A percentile compares a stretch with the other conserved stretches of the same genome.
Evolutionary conservation across 164 flowering plant genomes (phyloP).

Genomic region (Vitis amurensis): DNA sequence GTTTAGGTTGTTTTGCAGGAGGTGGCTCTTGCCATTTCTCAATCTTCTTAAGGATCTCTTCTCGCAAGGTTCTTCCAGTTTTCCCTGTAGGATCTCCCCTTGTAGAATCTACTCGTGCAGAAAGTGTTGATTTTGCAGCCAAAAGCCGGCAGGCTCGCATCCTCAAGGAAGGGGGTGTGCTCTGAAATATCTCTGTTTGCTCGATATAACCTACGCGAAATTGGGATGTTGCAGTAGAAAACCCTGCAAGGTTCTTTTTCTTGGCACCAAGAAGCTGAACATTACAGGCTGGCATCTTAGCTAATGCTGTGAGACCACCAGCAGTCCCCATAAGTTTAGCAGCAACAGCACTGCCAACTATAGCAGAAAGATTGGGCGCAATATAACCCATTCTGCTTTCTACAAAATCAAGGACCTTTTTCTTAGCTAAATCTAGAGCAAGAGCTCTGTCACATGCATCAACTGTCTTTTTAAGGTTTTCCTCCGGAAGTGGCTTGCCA

Average conservation of each 20-base stretch:
- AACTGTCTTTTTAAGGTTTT: constrained; percentile 68
- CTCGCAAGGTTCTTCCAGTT: constrained; percentile 68
- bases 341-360: constrained; percentile 97
- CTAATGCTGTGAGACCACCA: constrained; percentile 81
- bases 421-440: constrained; percentile 76
- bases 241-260: constrained; percentile 87
- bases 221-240: constrained; percentile 88
- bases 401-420: constrained; percentile 90
- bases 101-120: constrained; percentile 84
- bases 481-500: constrained; percentile 92
- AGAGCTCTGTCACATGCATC: constrained; percentile 98
- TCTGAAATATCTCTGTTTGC: constrained; percentile 86
- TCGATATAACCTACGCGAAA: constrained; percentile 88
- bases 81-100: constrained; percentile 88
- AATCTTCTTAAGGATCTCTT: constrained; percentile 81
- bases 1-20: constrained; percentile 95
- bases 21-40: constrained; percentile 99
- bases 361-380: constrained; percentile 94
- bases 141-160: constrained; percentile 87
- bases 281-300: constrained; percentile 98
- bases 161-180: constrained; percentile 81
- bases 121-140: constrained; percentile 88
- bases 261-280: constrained; percentile 96
- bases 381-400: constrained; percentile 95
- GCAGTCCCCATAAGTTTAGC: constrained; percentile 99